These are phyloP conservation scores for Nemania sp. DNA, from an alignment of 2,329 filamentous ascomycete genomes.

Conservation along the genomic window DNA sequence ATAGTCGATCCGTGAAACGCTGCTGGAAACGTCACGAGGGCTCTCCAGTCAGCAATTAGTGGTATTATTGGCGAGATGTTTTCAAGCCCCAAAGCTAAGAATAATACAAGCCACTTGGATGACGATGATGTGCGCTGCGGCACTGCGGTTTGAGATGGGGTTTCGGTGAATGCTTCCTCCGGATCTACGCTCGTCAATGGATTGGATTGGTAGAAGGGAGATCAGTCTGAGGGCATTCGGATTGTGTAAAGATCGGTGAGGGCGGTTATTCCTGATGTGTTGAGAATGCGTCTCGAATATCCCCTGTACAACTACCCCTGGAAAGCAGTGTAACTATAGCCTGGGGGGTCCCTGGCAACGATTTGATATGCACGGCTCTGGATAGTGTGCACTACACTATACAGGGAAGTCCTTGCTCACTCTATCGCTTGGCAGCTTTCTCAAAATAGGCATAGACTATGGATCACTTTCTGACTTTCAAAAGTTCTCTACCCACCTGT, in stretches of 20 bases:
- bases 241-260: constrained; percentile 49
- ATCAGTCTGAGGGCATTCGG: constrained; percentile 48
- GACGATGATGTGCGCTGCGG: constrained; percentile 4
- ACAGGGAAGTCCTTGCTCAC: constrained; percentile 40
- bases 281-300: constrained; percentile 56
- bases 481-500: neutral
- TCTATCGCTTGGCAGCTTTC: constrained; percentile 44
- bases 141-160: constrained; percentile 21
- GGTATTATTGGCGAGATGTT: constrained; percentile 35
- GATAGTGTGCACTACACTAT: constrained; percentile 21
- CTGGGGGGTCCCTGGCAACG: constrained; percentile 39
- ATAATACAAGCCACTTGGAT: constrained; percentile 19
- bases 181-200: constrained; percentile 25
- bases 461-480: constrained; percentile 14
- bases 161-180: constrained; percentile 25
- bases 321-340: constrained; percentile 22
- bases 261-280: constrained; percentile 51
- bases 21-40: constrained; percentile 28
- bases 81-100: constrained; percentile 23
- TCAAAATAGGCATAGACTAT: constrained; percentile 37
- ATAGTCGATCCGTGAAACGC: constrained; percentile 31
- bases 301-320: constrained; percentile 44
- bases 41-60: constrained; percentile 23
- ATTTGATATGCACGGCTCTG: constrained; percentile 47
- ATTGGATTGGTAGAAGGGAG: constrained; percentile 46